phyloP scores from a whole-genome alignment of 371 early-diverging fungal genomes.

The Mortierella sp. region DNA sequence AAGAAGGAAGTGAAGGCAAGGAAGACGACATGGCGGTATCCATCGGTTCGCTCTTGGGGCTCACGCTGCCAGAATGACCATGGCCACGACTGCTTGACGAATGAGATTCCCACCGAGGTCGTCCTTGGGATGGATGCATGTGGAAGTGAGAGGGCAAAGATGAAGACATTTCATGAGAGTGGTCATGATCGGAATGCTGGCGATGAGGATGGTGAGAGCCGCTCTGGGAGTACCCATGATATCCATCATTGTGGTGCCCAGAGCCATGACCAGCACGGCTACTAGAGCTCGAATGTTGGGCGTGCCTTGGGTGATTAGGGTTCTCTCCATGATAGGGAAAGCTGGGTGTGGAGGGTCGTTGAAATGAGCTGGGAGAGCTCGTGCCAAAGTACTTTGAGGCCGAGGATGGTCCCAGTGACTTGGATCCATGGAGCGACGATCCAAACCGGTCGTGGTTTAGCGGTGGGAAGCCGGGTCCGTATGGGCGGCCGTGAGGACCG shows the following conservation, averaged over 20 bases:
- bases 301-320: conserved; percentile 20
- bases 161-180: conserved; percentile 44
- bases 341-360: conserved; percentile 19
- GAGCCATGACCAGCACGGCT: conserved; percentile 9
- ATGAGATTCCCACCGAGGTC: conserved; percentile 49
- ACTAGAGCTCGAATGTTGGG: conserved; percentile 18
- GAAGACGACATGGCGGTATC: conserved; percentile 48
- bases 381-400: conserved; percentile 51
- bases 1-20: conserved; percentile 28
- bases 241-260: conserved; percentile 11
- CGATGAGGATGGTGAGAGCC: conserved; percentile 16
- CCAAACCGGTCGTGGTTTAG: conserved; percentile 45
- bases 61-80: conserved; percentile 27
- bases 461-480: conserved; percentile 24
- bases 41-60: conserved; percentile 48
- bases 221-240: conserved; percentile 21
- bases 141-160: conserved; percentile 52
- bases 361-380: conserved; percentile 50
- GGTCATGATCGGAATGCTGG: conserved; percentile 21
- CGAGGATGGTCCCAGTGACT: conserved; percentile 25
- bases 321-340: conserved; percentile 21
- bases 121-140: conserved; percentile 21
- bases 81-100: conserved; percentile 17
- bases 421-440: conserved; percentile 29
- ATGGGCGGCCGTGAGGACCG: conserved; percentile 31